Evolutionary conservation across 371 early-diverging fungal species (phyloP).

Genomic region (Mucor plumbeus): DNA sequence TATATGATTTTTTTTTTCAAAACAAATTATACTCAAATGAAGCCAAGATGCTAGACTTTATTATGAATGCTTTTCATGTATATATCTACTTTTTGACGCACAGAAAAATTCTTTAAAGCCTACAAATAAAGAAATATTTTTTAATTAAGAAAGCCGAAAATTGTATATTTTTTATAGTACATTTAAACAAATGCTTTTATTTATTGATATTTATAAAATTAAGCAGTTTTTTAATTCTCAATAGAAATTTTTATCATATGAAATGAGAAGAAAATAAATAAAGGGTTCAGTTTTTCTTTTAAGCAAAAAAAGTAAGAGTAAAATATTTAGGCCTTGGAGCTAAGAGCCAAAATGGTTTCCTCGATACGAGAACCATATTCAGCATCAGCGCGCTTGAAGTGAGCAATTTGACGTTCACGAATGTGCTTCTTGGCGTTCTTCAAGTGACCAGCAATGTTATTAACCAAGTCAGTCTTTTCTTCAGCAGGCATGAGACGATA

Average conservation of each 20-base stretch:
- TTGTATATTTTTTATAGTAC: not conserved
- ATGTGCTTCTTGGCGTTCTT: constrained; percentile 75
- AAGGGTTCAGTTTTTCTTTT: not conserved
- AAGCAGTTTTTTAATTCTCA: not conserved
- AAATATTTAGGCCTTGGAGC: constrained; percentile 30
- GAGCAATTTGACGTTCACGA: constrained; percentile 75
- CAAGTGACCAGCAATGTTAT: constrained; percentile 75
- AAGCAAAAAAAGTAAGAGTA: not conserved
- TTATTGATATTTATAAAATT: not conserved
- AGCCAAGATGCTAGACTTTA: too few relatives aligned
- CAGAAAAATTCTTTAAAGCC: not conserved
- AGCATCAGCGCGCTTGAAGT: constrained; percentile 56
- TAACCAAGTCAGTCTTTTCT: constrained; percentile 71
- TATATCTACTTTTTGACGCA: not conserved
- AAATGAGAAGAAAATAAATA: not conserved
- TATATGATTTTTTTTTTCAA: too few relatives aligned
- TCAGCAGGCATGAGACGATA: constrained; percentile 69
- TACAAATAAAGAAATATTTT: too few relatives aligned
- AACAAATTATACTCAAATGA: too few relatives aligned
- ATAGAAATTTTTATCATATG: not conserved
- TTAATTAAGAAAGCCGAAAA: too few relatives aligned
- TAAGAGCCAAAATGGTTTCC: constrained; percentile 27
- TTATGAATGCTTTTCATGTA: too few relatives aligned
- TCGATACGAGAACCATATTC: constrained; percentile 37
- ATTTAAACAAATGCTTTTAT: constrained; percentile 6